Percentiles rank a stretch among this genome's conserved stretches.
Evolutionary conservation across 2,329 filamentous ascomycete genomes (phyloP).

Genomic region (Alternaria rosae): DNA sequence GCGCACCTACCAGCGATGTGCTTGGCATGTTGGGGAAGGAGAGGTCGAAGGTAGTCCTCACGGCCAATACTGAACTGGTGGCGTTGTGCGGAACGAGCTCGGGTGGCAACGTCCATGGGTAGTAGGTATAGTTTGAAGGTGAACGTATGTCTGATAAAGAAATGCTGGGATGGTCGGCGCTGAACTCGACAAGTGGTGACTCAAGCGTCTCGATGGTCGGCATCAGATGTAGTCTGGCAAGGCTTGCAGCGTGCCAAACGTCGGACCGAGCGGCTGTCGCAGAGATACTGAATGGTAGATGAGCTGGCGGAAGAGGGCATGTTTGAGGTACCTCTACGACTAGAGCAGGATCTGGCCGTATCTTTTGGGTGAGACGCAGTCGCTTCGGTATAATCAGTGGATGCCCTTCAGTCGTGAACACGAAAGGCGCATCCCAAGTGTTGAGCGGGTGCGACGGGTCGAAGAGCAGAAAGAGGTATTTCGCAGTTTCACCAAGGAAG

Average conservation of each 20-base stretch:
- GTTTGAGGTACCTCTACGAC: conserved; percentile 53
- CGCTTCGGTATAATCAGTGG: conserved; percentile 79
- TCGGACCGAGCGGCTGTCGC: conserved; percentile 80
- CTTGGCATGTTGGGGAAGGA: conserved; percentile 68
- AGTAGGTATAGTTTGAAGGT: conserved; percentile 81
- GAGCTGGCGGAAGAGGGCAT: conserved; percentile 70
- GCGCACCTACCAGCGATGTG: conserved; percentile 55
- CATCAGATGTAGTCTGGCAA: conserved; percentile 82
- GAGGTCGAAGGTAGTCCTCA: conserved; percentile 75
- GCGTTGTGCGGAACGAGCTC: conserved; percentile 78
- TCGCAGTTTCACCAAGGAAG: conserved; percentile 94
- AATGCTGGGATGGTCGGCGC: conserved; percentile 61
- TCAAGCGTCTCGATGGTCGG: conserved; percentile 66
- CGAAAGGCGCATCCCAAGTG: conserved; percentile 81
- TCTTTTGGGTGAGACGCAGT: conserved; percentile 31
- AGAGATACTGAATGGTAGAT: conserved; percentile 75
- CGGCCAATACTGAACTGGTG: conserved; percentile 74
- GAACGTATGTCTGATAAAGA: conserved; percentile 63
- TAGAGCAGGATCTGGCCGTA: conserved; percentile 2
- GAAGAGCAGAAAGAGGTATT: conserved; percentile 93
- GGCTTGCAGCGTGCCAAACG: conserved; percentile 85
- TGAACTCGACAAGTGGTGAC: conserved; percentile 63
- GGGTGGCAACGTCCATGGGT: conserved; percentile 89
- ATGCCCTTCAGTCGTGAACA: conserved; percentile 96
- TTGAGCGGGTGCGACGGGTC: conserved; percentile 87